phyloP scores from a whole-genome alignment of 2,329 filamentous ascomycete species.

The Hymenoscyphus scutula region DNA sequence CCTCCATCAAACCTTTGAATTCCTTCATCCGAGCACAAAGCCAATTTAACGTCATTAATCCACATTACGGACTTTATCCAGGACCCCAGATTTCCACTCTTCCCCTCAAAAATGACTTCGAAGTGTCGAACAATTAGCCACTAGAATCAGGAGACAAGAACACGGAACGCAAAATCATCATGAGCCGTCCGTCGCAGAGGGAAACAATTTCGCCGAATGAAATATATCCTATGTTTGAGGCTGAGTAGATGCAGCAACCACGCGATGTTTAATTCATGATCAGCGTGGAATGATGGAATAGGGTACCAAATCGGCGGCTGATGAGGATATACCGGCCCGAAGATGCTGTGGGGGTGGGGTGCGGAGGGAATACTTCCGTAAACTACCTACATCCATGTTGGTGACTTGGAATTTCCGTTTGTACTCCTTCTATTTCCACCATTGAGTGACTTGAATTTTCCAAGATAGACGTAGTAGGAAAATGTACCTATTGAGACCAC shows the following conservation, averaged over 20 bases:
- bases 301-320: not conserved
- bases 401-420: not conserved
- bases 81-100: not conserved
- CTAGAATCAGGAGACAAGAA: not conserved
- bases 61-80: not conserved
- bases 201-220: not conserved
- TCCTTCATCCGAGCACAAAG: not conserved
- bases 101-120: not conserved
- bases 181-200: conserved; percentile 2
- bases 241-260: conserved; percentile 7
- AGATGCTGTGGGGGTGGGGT: not conserved
- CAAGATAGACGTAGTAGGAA: no score
- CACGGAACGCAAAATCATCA: not conserved
- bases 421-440: not conserved
- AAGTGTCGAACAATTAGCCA: not conserved
- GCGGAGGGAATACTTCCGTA: not conserved
- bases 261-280: not conserved
- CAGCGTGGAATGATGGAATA: not conserved
- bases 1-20: not conserved
- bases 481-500: no score
- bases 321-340: not conserved
- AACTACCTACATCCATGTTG: not conserved
- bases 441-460: not conserved
- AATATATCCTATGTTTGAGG: conserved; percentile 6
- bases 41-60: not conserved